Evolutionary conservation across 179 eudicot species (phyloP).

Genomic region (Corrigiola litoralis): DNA sequence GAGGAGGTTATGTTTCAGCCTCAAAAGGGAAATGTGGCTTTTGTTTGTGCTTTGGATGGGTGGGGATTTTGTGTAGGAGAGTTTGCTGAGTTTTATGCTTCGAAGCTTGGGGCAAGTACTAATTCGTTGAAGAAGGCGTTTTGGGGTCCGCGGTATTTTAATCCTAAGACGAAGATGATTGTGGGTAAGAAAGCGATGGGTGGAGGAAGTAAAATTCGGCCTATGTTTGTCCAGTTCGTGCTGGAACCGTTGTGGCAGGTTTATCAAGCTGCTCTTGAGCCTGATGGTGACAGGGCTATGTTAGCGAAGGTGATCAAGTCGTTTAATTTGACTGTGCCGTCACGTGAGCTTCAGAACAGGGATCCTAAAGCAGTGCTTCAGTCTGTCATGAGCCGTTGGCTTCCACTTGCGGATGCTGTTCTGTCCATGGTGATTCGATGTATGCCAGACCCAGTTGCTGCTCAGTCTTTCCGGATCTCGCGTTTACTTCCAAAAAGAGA

Average conservation of each 20-base stretch:
- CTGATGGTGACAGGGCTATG: slow-evolving; percentile 55
- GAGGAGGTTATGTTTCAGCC: slow-evolving; percentile 90
- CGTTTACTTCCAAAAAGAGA: slow-evolving; percentile 88
- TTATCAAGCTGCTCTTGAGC: slow-evolving; percentile 54
- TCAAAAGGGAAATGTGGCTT: slow-evolving; percentile 87
- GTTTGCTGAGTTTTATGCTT: slow-evolving; percentile 82
- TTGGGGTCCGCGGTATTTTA: slow-evolving; percentile 85
- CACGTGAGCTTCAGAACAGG: slow-evolving; percentile 66
- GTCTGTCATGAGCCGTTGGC: slow-evolving; percentile 85
- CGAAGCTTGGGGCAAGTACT: slow-evolving; percentile 56
- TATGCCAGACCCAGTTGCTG: slow-evolving; percentile 69
- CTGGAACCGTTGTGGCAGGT: slow-evolving; percentile 88
- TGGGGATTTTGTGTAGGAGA: slow-evolving; percentile 78
- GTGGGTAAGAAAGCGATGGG: slow-evolving; percentile 60
- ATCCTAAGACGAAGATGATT: slow-evolving; percentile 60
- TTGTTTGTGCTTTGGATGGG: slow-evolving; percentile 92
- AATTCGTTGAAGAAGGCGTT: slow-evolving; percentile 47
- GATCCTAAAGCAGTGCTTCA: slow-evolving; percentile 81
- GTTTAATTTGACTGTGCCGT: slow-evolving; percentile 58
- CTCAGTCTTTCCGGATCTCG: slow-evolving; percentile 59
- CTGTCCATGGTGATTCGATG: slow-evolving; percentile 67
- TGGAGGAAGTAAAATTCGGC: slow-evolving; percentile 52
- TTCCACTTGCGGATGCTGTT: slow-evolving; percentile 68
- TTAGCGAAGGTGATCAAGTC: slow-evolving; percentile 62
- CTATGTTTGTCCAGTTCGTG: slow-evolving; percentile 86